Conservation (phyloP, 441 rosid species). For the Francoa sonchifolia region DNA sequence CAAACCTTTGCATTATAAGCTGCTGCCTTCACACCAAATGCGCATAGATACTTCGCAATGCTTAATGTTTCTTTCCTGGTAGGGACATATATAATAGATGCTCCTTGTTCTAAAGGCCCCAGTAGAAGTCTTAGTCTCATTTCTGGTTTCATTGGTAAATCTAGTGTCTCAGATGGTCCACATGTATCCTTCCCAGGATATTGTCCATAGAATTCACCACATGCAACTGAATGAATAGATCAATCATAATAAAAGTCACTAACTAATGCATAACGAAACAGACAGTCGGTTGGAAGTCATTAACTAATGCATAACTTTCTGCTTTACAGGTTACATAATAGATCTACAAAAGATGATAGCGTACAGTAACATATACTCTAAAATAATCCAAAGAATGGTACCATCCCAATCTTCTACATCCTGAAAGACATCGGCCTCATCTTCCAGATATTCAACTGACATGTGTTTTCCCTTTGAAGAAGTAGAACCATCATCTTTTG, state of each 20-base stretch:
- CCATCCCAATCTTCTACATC: conserved; percentile 83
- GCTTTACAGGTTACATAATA: conserved; percentile 1
- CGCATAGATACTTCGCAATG: conserved; percentile 54
- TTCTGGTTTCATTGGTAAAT: conserved; percentile 22
- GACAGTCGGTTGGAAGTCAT: no score
- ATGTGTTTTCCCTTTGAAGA: conserved; percentile 27
- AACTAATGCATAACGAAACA: background rate
- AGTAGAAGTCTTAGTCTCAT: conserved; percentile 26
- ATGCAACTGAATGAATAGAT: conserved; percentile 40
- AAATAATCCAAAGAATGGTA: conserved; percentile 23
- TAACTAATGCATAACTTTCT: no score
- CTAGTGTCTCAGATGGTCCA: conserved; percentile 15
- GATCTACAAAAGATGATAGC: conserved; percentile 2
- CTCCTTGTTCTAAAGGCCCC: conserved; percentile 45
- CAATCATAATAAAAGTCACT: conserved; percentile 1
- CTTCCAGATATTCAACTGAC: conserved; percentile 62
- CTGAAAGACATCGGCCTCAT: conserved; percentile 51
- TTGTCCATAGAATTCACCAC: conserved; percentile 53
- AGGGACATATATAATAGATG: conserved; percentile 77
- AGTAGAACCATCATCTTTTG: conserved; percentile 22
- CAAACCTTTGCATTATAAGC: conserved; percentile 80
- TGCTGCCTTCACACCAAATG: conserved; percentile 67
- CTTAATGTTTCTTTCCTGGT: conserved; percentile 70
- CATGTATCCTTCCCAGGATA: conserved; percentile 17
- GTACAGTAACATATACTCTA: conserved; percentile 2